Conservation (phyloP, 495 filamentous ascomycete genomes). For the Xanthoparmelia taractica region DNA sequence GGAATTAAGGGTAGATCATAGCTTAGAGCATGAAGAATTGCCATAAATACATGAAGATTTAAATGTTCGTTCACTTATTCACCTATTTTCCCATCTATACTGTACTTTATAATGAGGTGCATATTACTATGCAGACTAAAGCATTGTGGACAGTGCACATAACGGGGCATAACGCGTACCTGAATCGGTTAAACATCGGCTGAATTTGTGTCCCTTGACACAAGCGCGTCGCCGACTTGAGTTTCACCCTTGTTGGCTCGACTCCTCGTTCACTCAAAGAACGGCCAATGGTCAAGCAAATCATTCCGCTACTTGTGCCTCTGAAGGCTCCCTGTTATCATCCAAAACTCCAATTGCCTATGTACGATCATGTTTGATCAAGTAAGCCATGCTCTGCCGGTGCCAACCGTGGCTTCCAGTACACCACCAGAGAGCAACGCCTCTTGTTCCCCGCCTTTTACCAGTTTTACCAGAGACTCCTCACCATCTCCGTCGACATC, state of each 20-base stretch:
- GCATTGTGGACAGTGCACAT: no score
- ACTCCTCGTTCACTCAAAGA: background rate
- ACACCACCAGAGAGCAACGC: constrained; percentile 19
- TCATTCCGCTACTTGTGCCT: background rate
- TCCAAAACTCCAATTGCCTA: background rate
- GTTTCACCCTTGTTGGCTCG: constrained; percentile 4
- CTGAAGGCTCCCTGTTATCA: background rate
- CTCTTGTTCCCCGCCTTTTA: constrained; percentile 23
- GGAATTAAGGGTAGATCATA: background rate
- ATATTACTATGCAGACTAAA: background rate
- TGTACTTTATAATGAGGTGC: background rate
- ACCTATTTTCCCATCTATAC: no score
- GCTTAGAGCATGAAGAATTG: background rate
- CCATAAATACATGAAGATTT: background rate
- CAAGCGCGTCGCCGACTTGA: background rate
- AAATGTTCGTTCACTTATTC: no score
- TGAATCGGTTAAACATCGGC: background rate
- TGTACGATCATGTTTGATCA: constrained; percentile 1
- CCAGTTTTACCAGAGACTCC: constrained; percentile 36
- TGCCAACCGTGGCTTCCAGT: constrained; percentile 2
- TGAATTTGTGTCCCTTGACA: background rate
- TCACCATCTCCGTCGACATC: constrained; percentile 34
- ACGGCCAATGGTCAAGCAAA: background rate
- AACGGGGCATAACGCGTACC: background rate
- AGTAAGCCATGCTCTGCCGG: background rate